Evolutionary conservation across 176 grass and related monocot genomes (phyloP).

Genomic region (Puya raimondii): DNA sequence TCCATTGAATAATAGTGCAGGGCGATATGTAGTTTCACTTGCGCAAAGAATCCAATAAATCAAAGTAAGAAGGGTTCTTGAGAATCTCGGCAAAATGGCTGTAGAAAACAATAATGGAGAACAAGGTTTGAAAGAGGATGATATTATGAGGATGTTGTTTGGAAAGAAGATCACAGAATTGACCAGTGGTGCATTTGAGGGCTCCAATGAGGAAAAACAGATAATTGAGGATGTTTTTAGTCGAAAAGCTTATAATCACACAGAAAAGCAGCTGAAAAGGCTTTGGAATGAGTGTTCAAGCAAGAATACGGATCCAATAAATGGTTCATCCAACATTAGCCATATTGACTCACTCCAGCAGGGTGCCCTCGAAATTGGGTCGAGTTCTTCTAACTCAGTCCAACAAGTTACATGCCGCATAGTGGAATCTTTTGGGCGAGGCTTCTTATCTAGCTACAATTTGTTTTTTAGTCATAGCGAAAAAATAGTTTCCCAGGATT

Average conservation of each 20-base stretch:
- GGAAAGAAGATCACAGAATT: slow-evolving; percentile 34
- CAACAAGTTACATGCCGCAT: slow-evolving; percentile 22
- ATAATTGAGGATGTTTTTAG: slow-evolving; percentile 48
- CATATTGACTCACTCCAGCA: not conserved
- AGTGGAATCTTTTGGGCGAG: slow-evolving; percentile 56
- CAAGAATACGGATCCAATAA: not conserved
- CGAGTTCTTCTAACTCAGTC: not conserved
- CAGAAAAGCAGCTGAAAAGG: not conserved
- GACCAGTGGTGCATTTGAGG: slow-evolving; percentile 34
- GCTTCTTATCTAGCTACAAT: slow-evolving; percentile 53
- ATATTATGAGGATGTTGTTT: slow-evolving; percentile 52
- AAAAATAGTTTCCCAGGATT: slow-evolving; percentile 1
- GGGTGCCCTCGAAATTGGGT: slow-evolving; percentile 11
- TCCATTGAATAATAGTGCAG: not conserved
- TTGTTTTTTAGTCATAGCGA: slow-evolving; percentile 10
- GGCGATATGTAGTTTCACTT: no score
- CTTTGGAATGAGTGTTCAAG: not conserved
- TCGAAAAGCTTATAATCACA: not conserved
- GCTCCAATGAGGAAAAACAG: slow-evolving; percentile 33
- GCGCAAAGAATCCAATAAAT: no score
- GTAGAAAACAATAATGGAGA: slow-evolving; percentile 26
- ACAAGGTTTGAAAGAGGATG: slow-evolving; percentile 64
- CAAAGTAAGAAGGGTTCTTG: no score
- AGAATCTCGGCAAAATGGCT: slow-evolving; percentile 32
- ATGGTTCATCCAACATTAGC: not conserved